phyloP scores from a whole-genome alignment of 2,329 filamentous ascomycete genomes.

The Hirsutella minnesotensis region DNA sequence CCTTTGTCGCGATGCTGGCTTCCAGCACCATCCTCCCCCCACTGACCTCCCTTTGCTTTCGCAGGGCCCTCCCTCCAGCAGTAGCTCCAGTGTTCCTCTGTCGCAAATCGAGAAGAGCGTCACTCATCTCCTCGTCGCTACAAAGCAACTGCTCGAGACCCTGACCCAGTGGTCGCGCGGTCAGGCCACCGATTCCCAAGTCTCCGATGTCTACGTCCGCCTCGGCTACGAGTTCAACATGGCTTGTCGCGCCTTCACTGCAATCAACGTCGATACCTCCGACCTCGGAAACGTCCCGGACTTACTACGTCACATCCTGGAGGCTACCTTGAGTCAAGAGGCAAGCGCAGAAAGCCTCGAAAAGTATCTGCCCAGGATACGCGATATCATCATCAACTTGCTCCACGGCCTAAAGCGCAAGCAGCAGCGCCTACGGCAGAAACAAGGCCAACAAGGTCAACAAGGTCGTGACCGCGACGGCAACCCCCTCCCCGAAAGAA shows the following conservation, averaged over 20 bases:
- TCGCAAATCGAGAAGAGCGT: conserved; percentile 99
- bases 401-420: conserved; percentile 95
- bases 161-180: conserved; percentile 95
- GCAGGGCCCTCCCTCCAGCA: conserved; percentile 31
- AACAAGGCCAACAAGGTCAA: too few species aligned
- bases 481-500: conserved; percentile 31
- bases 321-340: conserved; percentile 93
- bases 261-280: conserved; percentile 89
- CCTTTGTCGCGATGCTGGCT: conserved; percentile 1
- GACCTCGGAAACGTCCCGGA: conserved; percentile 95
- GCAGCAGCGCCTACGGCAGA: conserved; percentile 72
- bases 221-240: conserved; percentile 99
- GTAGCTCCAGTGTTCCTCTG: conserved; percentile 59
- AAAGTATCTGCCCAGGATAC: conserved; percentile 83
- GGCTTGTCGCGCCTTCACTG: conserved; percentile 89
- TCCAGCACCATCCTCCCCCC: conserved; percentile 1
- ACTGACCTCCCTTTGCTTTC: conserved; percentile 2
- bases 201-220: conserved; percentile 95
- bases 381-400: conserved; percentile 97
- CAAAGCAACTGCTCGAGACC: conserved; percentile 94
- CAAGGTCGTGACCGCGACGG: conserved; percentile 39
- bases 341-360: conserved; percentile 89
- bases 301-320: conserved; percentile 75
- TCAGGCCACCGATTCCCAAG: conserved; percentile 82
- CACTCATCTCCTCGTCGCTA: conserved; percentile 91